Evolutionary conservation across 495 filamentous ascomycete species (phyloP).

Genomic region (Cladorrhinum samala): DNA sequence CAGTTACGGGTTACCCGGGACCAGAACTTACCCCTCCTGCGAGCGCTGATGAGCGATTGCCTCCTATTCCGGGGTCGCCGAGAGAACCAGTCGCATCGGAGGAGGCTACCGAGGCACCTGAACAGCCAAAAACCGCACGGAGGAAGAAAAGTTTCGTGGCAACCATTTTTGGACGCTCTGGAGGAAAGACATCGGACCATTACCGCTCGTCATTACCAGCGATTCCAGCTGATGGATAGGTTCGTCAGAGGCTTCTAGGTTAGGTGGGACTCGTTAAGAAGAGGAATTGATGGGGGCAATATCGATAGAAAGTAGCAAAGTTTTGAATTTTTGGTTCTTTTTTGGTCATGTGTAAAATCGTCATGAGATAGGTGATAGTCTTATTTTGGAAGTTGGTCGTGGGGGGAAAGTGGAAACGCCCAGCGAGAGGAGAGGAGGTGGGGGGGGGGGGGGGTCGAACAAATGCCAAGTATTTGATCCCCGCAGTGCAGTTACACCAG

Average conservation of each 20-base stretch:
- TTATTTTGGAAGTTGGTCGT: neutral
- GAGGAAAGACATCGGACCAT: conserved; percentile 9
- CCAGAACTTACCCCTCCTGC: conserved; percentile 23
- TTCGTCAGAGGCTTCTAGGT: neutral
- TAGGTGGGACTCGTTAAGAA: too few species aligned
- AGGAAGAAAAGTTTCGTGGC: conserved; percentile 49
- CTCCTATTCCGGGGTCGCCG: conserved; percentile 14
- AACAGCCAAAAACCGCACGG: conserved; percentile 30
- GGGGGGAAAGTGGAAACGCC: conserved; percentile 2
- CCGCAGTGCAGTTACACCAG: too few species aligned
- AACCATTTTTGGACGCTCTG: conserved; percentile 38
- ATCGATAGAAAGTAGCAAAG: too few species aligned
- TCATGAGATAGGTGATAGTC: neutral
- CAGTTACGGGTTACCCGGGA: conserved; percentile 2
- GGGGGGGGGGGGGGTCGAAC: too few species aligned
- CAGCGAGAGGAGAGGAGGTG: too few species aligned
- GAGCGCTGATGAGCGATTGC: conserved; percentile 19
- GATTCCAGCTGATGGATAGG: conserved; percentile 3
- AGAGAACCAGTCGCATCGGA: neutral
- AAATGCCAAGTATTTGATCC: neutral
- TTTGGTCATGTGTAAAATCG: neutral
- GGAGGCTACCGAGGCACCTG: neutral
- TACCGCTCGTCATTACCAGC: conserved; percentile 8
- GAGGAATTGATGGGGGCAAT: neutral
- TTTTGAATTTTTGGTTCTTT: too few species aligned